Base-by-base conservation (phyloP, 1,139 yeast species). In the Taphrina sp. region DNA sequence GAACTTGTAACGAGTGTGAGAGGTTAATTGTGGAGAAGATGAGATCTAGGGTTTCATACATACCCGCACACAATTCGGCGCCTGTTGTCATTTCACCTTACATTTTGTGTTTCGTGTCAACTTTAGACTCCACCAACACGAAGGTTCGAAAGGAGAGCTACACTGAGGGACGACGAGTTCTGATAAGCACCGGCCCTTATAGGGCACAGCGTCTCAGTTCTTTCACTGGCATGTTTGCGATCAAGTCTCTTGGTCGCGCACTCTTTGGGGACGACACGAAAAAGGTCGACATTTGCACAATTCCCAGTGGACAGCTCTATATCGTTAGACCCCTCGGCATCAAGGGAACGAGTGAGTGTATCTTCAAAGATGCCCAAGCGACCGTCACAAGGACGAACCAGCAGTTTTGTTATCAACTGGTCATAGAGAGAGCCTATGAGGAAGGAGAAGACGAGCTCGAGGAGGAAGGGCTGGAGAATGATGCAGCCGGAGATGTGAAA, bases 321-420 rank as follows among this genome's bases (percentile, higher is more conserved):
- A 74, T 90, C 47, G 76, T 85, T 24, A 74, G 97, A 49, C 86
- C 87, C 5, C 76, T 76, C 14, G 85, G 95, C 5, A 96, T 95
- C 12, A 87, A 87, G 67, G 92, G 95, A 2, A 89, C 82, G 26
- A 74, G 82, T 41, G 96, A 92, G 69, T 89, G 96, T 67, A 75
- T 92, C 39, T 83, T 79, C 22, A 65, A 60, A n/a, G 45, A 52
- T 16, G 51, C 44, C 17, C 31, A 24, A 23, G 45, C 38, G 16
- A 35, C 43, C 17, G 12, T 38, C 12, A 76, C 89, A 45, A 79
- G 79, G 60, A 84, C 94, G 1, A 75, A 85, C 1, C 76, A 81
- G 3, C 82, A 83, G 8, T 84, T 71, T 65, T 77, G 78, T 63
- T 85, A 83, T 66, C 92, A 86, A 64, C 71, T 92, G 49, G 82